Evolutionary conservation across 768 basidiomycete species (phyloP), one percentile per base, ranked within the genome.

Genomic region (Hygrocybe punicea): DNA sequence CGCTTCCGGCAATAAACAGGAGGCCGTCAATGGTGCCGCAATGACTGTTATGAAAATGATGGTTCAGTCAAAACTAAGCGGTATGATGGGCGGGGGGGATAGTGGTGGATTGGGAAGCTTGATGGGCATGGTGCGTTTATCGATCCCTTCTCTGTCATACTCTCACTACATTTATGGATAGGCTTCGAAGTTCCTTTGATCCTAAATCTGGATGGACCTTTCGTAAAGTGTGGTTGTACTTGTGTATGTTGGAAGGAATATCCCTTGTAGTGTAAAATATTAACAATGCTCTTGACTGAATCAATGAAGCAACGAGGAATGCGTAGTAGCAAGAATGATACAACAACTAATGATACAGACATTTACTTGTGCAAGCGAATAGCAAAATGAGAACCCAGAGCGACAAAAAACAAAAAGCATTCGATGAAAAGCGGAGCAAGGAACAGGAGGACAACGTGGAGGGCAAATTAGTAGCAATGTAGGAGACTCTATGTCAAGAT

Each of bases 1-100:
- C 17, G 84, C 83, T 4, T 79, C 81, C 10, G 85, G 86, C 9
- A 79, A 79, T 67, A 91, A 90, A 73, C 92, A 95, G 64, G 90
- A 93, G 64, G 86, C 85, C 8, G 84, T 95, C 65, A 91, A 89
- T 57, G 81, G 87, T 11, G 93, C 93, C 45, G 91, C 87, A 3
- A 85, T 87, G 84, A 93, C 87, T 0, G 83, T 90, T 56, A 85
- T 91, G 82, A 93, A 94, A 74, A 75, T 93, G 39, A 66, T 93
- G 44, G 83, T 91, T 5, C 84, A 89, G 66, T 83, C 81, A 40
- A 85, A 87, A 70, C 76, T 84, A 63, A 77, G 77, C 60, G 74
- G 69, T 25, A 67, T 73, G 1, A 74, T 70, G 6, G 57, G 57
- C 29, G 57, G 57, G 16, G 87, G 85, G 3, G 87, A 89, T 0